Base-by-base conservation (phyloP, 495 filamentous ascomycete genomes). In the Penicillium coprophilum region DNA sequence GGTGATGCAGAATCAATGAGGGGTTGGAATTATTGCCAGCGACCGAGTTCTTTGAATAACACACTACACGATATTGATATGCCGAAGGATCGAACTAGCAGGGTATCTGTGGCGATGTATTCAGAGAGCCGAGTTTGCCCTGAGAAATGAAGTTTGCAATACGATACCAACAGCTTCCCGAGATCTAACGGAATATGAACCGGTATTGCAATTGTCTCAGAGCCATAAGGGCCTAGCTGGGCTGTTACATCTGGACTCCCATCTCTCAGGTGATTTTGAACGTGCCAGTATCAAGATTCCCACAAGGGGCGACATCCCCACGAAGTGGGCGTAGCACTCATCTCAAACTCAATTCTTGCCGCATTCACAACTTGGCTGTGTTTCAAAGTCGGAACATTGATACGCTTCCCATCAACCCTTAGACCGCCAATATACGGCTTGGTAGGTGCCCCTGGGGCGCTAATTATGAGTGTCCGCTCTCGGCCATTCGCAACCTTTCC, bases 381-480 rank as follows among this genome's bases (percentile, higher is more conserved):
- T 3, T 43, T 64, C 31, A 69, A 21, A 11, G 61, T 39, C 1
- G 64, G 64, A 1, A 23, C 0, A 6, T 28, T 44, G 15, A 67
- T 36, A 1, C 34, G 6, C 19, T 44, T 62, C 3, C 66, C 66
- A 23, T 63, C 59, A 6, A 69, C 40, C 39, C 50, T 64, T 20
- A 69, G 31, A 19, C 50, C 32, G 15, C 41, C 53, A 30, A 69
- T 27, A 48, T 69, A 69, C 10, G 66, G 59, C 52, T 58, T 67
- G 3, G 38, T 51, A 15, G 60, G 47, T 31, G 63, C 64, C 0
- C 57, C 61, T 4, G 60, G 61, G 0, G 66, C 66, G 34, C 38
- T 51, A 30, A 69, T 67, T 9, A 50, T 32, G n/a, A 69, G 50
- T 9, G 17, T 53, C n/a, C 31, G 48, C 3, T 66, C 63, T 20